Base-by-base conservation (phyloP, 768 basidiomycete genomes). In the Termitomyces sp. region DNA sequence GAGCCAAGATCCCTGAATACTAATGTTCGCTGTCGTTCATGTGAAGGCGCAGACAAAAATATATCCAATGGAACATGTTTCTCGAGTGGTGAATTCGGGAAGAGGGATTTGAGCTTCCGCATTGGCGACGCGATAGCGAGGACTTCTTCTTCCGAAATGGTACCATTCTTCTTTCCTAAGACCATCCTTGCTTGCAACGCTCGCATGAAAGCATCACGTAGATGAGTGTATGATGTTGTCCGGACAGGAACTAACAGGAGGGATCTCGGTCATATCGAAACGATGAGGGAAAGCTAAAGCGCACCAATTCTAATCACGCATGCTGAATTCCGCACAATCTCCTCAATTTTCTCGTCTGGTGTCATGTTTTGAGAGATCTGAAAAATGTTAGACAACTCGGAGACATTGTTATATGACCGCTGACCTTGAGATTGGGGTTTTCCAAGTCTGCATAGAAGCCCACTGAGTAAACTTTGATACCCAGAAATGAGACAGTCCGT, bases 361-460 rank as follows among this genome's bases (percentile, higher is more conserved):
- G 80, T 73, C 65, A 90, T 80, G 37, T 73, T 71, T 46, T 69
- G 63, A 10, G 86, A 76, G 24, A 91, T 76, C 86, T 90, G 62
- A 59, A 53, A 50, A 24, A 40, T 4, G 37, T 42, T 36, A 40
- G 27, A n/a, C 16, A n/a, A 33, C 48, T 20, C 18, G 26, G 49
- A 26, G 48, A 9, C 46, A 34, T 37, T 13, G 13, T n/a, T 40
- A 39, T 43, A 4, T 36, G 49, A 37, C 20, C 10, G 66, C 75
- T 52, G 52, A 88, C 88, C 53, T 80, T 79, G 57, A 91, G 76
- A 42, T 77, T 79, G 0, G 86, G 82, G 60, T 86, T 82, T n/a
- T 76, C 65, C 44, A 93, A 73, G 68, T 96, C 93, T 6, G 91
- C 89, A 70, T 96, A 97, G 73, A 97, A 93, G 2, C 83, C 95